A percentile compares a stretch with the other conserved stretches of the same genome.
These are phyloP conservation scores for Tetrahymena malaccensis DNA, from an alignment of 73 alveolate genomes.

Conservation along the genomic window DNA sequence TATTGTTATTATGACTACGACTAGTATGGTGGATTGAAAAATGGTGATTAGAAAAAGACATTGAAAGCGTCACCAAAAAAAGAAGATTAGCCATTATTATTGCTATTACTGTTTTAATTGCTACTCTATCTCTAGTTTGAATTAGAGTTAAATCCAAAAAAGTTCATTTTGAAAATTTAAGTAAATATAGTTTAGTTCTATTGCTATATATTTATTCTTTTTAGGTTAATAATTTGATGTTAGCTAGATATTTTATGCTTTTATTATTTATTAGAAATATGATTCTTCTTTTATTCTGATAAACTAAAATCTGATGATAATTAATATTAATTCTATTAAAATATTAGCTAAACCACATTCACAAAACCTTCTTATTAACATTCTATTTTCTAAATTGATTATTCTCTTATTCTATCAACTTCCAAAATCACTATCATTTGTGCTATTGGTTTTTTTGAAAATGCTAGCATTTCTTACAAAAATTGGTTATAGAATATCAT, in stretches of 20 bases:
- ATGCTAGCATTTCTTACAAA: too few species aligned
- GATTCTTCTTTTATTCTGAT: not conserved
- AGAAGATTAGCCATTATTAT: not conserved
- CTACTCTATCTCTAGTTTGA: not conserved
- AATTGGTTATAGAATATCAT: too few species aligned
- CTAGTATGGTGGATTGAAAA: not conserved
- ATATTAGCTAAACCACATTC: not conserved
- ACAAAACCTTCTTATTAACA: too few species aligned
- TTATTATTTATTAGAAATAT: too few species aligned
- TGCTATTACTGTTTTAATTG: not conserved
- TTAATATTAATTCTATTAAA: not conserved
- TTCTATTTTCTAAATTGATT: not conserved
- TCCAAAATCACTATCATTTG: not conserved
- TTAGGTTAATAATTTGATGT: not conserved
- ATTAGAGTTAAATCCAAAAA: not conserved
- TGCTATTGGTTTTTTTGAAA: too few species aligned
- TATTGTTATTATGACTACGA: not conserved
- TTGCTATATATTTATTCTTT: too few species aligned
- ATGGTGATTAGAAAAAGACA: not conserved
- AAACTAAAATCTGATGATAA: not conserved
- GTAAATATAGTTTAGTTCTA: too few species aligned
- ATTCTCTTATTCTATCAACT: not conserved
- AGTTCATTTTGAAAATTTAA: not conserved
- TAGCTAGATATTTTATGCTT: not conserved
- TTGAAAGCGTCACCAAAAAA: not conserved